Base-by-base conservation (phyloP, 768 basidiomycete genomes). In the Boletales sp. region DNA sequence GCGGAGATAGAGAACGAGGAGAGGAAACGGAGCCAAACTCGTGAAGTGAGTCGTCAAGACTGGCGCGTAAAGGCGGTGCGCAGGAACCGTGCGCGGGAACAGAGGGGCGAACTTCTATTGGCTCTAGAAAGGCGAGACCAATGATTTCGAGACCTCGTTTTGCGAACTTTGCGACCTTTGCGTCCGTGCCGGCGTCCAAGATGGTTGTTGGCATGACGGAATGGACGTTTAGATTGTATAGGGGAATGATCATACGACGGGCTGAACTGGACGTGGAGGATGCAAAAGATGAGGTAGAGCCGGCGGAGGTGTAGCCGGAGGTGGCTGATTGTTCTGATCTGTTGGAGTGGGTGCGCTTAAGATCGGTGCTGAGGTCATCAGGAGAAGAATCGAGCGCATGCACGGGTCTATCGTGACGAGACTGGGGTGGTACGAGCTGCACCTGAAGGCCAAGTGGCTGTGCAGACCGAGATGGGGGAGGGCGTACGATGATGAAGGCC, bases 401-500 rank as follows among this genome's bases (percentile, higher is more conserved):
- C 17, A 76, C 67, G 40, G 64, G 70, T 10, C 68, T 70, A 15
- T 73, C 71, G 54, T 63, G 21, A 66, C 74, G 50, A 72, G 81
- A 46, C 70, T 70, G 56, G 70, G 77, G 37, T 6, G 90, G 89
- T 1, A 95, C 86, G 37, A 96, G 84, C 66, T 96, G 94, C 11
- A 96, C 84, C 60, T 96, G 94, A 1, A 95, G 76, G 64, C 94
- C 94, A 39, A 94, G 74, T 1, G 92, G 87, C 56, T 94, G 90
- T 54, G 87, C 88, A n/a, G 81, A 76, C 59, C 84, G 83, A 7
- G 88, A 82, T 1, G 91, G 90, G 3, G 92, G 92, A 5, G 94
- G 94, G 44, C 90, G 83, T 48, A 95, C 94, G 62, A 95, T 83
- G 50, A 94, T 89, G 71, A 94, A 92, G 0, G 87, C 90, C 92